Base-by-base conservation (phyloP, 202 grass and related monocot genomes). In the Musa balbisiana region DNA sequence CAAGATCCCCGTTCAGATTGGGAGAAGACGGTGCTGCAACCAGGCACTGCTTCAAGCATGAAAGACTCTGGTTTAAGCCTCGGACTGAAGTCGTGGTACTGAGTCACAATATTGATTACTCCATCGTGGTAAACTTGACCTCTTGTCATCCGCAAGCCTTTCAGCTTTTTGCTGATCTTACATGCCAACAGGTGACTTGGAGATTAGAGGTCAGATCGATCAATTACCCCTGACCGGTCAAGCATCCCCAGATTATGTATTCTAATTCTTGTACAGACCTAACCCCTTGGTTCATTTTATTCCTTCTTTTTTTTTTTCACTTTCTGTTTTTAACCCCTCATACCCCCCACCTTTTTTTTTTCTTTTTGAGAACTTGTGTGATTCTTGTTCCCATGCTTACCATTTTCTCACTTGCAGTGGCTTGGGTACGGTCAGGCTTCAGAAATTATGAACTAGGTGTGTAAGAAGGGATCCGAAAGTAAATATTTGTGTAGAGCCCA, bases 241-340 rank as follows among this genome's bases (percentile, higher is more conserved):
- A 69, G 23, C 50, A 79, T 69, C 50, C 9, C 15, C 21, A 19
- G 13, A 11, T 43, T 63, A 27, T 33, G 22, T 21, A 51, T 53
- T 56, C 64, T 78, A 69, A 17, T 79, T 6, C 25, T 14, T 69
- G 75, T 69, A 69, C 76, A 69, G 52, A 58, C 12, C 76, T 79
- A 79, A 79, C 52, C 76, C 17, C 4, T 20, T 43, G 76, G 52
- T 79, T 68, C 53, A 55, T 69, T 79, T 58, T 52, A 79, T 79
- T 79, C 52, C 59, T 69, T 79, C 1, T 62, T 9, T 17, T 8
- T 21, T 62, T n/a, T 17, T 1, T 21, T 21, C 0, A 55, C 11
- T 73, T 13, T 53, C 20, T 26, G 15, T 24, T 73, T 55, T 50
- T 69, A 2, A 27, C 27, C 27, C 27, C 25, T 1, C 25, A 1